Base-by-base conservation (phyloP, 2,329 filamentous ascomycete species). In the Fusarium caatingaense region DNA sequence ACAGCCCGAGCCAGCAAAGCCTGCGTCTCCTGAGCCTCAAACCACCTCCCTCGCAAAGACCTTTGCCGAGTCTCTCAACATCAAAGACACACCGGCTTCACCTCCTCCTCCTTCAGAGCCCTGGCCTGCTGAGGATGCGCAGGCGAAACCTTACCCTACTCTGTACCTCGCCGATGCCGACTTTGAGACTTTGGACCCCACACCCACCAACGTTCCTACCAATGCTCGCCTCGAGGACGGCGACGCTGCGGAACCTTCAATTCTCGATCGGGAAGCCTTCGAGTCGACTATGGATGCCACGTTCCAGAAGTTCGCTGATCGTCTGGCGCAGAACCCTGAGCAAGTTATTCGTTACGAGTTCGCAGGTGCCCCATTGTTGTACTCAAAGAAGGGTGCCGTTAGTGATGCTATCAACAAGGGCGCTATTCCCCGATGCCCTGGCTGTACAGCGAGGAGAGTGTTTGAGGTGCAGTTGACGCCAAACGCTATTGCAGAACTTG, bases 391-490 rank as follows among this genome's bases (percentile, higher is more conserved):
- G 5, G 96, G 98, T 76, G 81, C 84, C 0, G 88, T 97, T 2
- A 94, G 93, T 0, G 88, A 88, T 74, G 73, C 89, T 32, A 81
- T 98, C 13, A 76, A 78, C 42, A 77, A 77, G 56, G 73, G 76
- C 21, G 83, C 87, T 3, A 89, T 98, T 28, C 94, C 95, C 2
- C 83, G 89, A 12, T 99, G 96, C 78, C 82, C 81, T 28, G 91
- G 89, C 74, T 99, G 96, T 80, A 91, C 92, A 11, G 87, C 86
- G 0, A 84, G 87, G 51, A 88, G 95, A 68, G 89, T 92, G 16
- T 98, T 98, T 78, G 96, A 99, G 84, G 85, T 97, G 62, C 96
- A 99, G 84, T 83, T 99, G 70, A 94, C 92, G 72, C 96, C 96
- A 42, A 92, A 97, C 77, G 91, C 94, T 5, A 99, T 99, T 74